Evolutionary conservation across 805 yeast species (phyloP).

Genomic region (Isabelozyma pseudorhagii): DNA sequence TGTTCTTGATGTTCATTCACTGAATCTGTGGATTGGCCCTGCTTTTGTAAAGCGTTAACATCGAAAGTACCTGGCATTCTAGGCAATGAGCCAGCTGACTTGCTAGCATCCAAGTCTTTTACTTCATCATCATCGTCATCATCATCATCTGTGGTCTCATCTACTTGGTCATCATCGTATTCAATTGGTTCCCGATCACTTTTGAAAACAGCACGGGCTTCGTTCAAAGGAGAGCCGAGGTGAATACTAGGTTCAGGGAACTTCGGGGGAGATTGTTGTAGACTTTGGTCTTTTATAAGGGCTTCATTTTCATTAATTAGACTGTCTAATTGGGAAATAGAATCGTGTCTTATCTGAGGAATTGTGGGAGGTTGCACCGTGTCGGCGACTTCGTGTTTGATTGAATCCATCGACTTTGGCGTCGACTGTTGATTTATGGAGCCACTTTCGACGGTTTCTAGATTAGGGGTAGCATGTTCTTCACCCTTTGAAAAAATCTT

Average conservation of each 20-base stretch:
- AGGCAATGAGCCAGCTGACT: constrained; percentile 10
- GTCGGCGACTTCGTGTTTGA: too few relatives aligned
- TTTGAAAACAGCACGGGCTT: not conserved
- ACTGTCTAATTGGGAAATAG: not conserved
- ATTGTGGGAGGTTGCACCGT: not conserved
- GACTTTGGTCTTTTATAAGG: not conserved
- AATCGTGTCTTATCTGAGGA: not conserved
- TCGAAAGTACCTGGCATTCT: constrained; percentile 23
- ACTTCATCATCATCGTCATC: not conserved
- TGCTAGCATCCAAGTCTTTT: not conserved
- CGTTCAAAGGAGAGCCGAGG: not conserved
- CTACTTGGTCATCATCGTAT: not conserved
- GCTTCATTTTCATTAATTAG: not conserved
- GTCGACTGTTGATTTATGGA: not conserved
- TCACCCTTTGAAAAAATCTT: not conserved
- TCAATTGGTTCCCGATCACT: not conserved
- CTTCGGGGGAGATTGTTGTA: not conserved
- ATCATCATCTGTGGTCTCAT: not conserved
- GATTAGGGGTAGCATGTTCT: not conserved
- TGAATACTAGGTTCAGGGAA: not conserved
- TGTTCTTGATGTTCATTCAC: not conserved
- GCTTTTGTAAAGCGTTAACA: constrained; percentile 8
- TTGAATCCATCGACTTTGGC: not conserved
- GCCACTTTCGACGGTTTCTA: not conserved
- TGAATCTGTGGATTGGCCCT: not conserved